Percentiles rank a stretch among this genome's conserved stretches.
phyloP scores from a whole-genome alignment of 1,284 basidiomycete species.

The Pascua sp. region DNA sequence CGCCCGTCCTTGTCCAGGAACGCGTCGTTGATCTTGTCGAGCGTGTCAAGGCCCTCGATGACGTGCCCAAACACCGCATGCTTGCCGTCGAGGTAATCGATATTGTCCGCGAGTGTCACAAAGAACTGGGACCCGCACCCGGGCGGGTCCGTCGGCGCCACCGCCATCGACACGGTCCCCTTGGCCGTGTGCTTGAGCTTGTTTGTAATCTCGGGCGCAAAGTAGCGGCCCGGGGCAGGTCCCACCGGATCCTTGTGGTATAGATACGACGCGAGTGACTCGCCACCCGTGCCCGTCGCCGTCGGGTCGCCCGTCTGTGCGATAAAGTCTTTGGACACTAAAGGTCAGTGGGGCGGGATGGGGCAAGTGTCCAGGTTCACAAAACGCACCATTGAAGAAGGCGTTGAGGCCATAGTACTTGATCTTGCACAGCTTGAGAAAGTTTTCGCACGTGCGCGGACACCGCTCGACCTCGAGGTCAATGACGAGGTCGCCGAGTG shows the following conservation, averaged over 20 bases:
- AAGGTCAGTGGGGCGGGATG: slow-evolving; percentile 7
- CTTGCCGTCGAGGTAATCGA: slow-evolving; percentile 93
- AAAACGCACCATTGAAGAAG: slow-evolving; percentile 83
- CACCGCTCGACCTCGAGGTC: slow-evolving; percentile 90
- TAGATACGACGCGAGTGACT: slow-evolving; percentile 66
- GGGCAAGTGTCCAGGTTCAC: neutral
- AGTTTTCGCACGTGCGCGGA: slow-evolving; percentile 88
- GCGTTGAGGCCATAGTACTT: slow-evolving; percentile 95
- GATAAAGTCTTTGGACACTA: slow-evolving; percentile 93
- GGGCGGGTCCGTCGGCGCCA: slow-evolving; percentile 66
- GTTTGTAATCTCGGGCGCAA: slow-evolving; percentile 71
- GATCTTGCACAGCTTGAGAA: slow-evolving; percentile 92
- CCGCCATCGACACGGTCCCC: slow-evolving; percentile 94
- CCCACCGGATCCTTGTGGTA: slow-evolving; percentile 53
- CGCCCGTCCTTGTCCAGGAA: slow-evolving; percentile 82
- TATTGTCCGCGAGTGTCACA: slow-evolving; percentile 82
- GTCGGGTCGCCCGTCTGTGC: slow-evolving; percentile 92
- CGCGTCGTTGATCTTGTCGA: slow-evolving; percentile 89
- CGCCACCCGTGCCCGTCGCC: slow-evolving; percentile 89
- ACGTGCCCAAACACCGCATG: slow-evolving; percentile 94
- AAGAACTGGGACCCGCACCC: slow-evolving; percentile 96
- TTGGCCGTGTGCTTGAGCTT: slow-evolving; percentile 77
- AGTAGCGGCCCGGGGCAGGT: slow-evolving; percentile 63
- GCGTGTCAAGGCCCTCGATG: slow-evolving; percentile 86
- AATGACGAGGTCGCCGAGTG: slow-evolving; percentile 90